Conservation (phyloP, 2,329 filamentous ascomycete species). For the Eutypella sp. region DNA sequence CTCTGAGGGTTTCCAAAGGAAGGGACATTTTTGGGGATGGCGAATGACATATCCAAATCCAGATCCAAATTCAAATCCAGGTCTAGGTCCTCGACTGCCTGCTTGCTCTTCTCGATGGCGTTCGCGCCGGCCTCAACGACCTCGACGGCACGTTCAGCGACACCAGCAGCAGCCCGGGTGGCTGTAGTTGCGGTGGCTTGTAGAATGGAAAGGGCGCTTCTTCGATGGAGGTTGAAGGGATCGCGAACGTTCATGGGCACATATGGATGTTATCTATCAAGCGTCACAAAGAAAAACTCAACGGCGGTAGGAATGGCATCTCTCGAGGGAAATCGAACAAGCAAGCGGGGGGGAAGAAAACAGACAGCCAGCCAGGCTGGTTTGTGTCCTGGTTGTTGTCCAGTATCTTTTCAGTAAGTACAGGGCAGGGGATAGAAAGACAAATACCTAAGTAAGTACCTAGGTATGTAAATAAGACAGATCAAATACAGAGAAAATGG, state of each 20-base stretch:
- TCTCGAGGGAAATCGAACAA: not conserved
- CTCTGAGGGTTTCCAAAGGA: constrained; percentile 62
- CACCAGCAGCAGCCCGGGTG: constrained; percentile 38
- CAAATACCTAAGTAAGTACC: no score
- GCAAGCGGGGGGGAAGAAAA: no score
- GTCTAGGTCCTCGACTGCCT: constrained; percentile 24
- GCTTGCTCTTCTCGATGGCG: constrained; percentile 39
- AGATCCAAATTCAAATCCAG: constrained; percentile 49
- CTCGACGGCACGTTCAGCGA: constrained; percentile 45
- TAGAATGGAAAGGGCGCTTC: constrained; percentile 34
- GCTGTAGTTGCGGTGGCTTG: constrained; percentile 44
- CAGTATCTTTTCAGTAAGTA: no score
- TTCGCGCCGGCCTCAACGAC: constrained; percentile 44
- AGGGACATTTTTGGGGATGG: constrained; percentile 64
- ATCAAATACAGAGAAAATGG: no score
- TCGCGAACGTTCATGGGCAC: constrained; percentile 37
- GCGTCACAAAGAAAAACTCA: constrained; percentile 14
- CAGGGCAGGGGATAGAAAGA: no score
- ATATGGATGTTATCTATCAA: no score
- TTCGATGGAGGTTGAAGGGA: constrained; percentile 39
- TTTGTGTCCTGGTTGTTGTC: no score
- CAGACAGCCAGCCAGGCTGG: no score
- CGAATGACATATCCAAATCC: constrained; percentile 55
- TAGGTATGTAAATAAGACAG: no score
- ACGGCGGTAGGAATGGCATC: constrained; percentile 4